Base-by-base conservation (phyloP, 805 yeast genomes). In the Wickerhamiella azymoides region DNA sequence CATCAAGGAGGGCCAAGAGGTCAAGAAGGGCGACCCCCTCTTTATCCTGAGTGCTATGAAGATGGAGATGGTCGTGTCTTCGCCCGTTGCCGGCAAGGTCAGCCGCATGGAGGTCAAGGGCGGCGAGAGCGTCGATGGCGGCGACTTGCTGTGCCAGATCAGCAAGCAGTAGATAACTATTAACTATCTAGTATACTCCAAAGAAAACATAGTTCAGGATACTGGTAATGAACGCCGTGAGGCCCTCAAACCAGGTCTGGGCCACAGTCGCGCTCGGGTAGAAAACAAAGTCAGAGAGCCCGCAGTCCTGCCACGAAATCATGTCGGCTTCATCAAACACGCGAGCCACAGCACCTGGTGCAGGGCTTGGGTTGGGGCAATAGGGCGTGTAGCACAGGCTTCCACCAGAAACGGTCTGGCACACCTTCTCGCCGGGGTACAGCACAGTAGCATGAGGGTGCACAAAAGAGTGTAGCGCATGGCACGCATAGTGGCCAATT, bases 31-130 rank as follows among this genome's bases (percentile, higher is more conserved):
- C 54, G 94, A 89, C 62, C 88, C 96, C 28, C 65, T 89, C 53
- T 93, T 94, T 50, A 94, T 89, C 21, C 73, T 89, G 62, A 78
- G 89, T 62, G 98, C 98, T 52, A 89, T 89, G 98, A 89, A 89
- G 77, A 89, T 89, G 98, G 98, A 92, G 71, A 92, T 92, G 96
- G 94, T 92, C 44, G 88, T 89, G 57, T 76, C 85, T 62, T 89
- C 98, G 18, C 94, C 94, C 46, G 81, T 77, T 49, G 73, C 80
- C 49, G 99, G 98, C 63, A 76, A 74, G 61, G 77, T 92, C 51
- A 79, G 80, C 40, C 84, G 80, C 18, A 73, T 92, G 17, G 63
- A 72, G 41, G 81, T 85, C 53, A 79, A 79, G 65, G 93, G 84
- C 62, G 94, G 95, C 56, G 98, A 92, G 59, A 80, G 89, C 44